These are phyloP conservation scores for Durio zibethinus DNA, from an alignment of 345 rosid genomes.

Conservation along the genomic window DNA sequence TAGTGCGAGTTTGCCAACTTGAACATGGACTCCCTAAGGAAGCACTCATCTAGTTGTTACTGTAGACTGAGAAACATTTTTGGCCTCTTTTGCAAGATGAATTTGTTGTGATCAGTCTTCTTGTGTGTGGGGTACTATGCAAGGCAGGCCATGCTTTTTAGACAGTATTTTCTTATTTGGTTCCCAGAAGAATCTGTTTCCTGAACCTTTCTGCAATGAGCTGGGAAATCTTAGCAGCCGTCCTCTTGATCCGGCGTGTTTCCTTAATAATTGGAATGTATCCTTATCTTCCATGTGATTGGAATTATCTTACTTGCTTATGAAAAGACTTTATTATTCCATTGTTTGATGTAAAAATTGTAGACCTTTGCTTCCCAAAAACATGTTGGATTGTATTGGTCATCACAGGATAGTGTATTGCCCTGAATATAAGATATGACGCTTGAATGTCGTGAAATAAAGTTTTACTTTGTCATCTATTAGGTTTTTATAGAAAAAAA, in stretches of 20 bases:
- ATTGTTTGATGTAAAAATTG: conserved; percentile 4
- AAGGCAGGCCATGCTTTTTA: neutral
- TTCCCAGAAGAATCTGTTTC: neutral
- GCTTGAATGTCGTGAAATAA: neutral
- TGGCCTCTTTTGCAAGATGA: neutral
- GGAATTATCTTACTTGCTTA: neutral
- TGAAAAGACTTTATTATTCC: neutral
- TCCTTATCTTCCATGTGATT: neutral
- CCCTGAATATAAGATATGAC: neutral
- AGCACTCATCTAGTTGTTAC: neutral
- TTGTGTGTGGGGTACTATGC: neutral
- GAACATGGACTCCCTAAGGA: neutral
- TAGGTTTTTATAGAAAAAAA: neutral
- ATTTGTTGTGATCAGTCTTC: conserved; percentile 4
- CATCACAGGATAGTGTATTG: neutral
- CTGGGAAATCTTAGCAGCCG: neutral
- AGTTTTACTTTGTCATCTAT: neutral
- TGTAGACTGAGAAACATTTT: neutral
- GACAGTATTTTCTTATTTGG: neutral
- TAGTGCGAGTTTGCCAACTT: neutral
- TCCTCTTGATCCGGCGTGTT: neutral
- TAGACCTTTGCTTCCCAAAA: neutral
- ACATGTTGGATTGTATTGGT: neutral
- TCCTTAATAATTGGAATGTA: neutral
- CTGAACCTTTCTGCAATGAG: neutral